phyloP scores from a whole-genome alignment of 768 basidiomycete species.

The Kwoniella heveanensis region DNA sequence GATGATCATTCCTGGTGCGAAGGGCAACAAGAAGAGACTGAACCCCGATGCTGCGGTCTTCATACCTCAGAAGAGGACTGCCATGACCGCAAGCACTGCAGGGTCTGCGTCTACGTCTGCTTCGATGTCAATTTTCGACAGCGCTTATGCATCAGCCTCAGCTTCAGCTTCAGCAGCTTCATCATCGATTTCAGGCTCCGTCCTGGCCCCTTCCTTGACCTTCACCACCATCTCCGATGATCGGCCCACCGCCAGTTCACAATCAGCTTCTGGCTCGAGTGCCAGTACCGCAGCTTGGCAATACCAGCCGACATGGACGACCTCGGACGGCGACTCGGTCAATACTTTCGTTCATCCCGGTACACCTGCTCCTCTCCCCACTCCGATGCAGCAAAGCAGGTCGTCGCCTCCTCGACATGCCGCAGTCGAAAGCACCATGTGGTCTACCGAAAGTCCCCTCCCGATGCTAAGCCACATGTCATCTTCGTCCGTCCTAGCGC shows the following conservation, averaged over 20 bases:
- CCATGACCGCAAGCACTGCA: not conserved
- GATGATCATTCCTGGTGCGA: not conserved
- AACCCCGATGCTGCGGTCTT: slow-evolving; percentile 9
- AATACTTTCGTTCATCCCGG: not conserved
- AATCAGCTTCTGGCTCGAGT: slow-evolving; percentile 2
- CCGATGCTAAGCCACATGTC: slow-evolving; percentile 14
- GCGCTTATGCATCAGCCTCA: not conserved
- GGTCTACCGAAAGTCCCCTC: slow-evolving; percentile 13
- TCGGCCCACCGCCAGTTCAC: not conserved
- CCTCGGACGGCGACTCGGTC: not conserved
- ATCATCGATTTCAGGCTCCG: too few species aligned
- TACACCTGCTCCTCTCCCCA: not conserved
- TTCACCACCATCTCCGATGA: not conserved
- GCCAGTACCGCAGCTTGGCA: not conserved
- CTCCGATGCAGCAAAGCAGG: not conserved
- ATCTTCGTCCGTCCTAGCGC: not conserved
- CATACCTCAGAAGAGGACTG: slow-evolving; percentile 9
- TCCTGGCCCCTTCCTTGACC: not conserved
- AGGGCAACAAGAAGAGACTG: slow-evolving; percentile 4
- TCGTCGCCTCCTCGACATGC: not conserved
- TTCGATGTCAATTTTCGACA: not conserved
- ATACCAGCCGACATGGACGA: not conserved
- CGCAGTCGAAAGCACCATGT: too few species aligned
- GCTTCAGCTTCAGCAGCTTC: not conserved
- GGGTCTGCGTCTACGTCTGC: too few species aligned